Evolutionary conservation across 495 filamentous ascomycete genomes (phyloP).

Genomic region (Trichocladium antarcticum): DNA sequence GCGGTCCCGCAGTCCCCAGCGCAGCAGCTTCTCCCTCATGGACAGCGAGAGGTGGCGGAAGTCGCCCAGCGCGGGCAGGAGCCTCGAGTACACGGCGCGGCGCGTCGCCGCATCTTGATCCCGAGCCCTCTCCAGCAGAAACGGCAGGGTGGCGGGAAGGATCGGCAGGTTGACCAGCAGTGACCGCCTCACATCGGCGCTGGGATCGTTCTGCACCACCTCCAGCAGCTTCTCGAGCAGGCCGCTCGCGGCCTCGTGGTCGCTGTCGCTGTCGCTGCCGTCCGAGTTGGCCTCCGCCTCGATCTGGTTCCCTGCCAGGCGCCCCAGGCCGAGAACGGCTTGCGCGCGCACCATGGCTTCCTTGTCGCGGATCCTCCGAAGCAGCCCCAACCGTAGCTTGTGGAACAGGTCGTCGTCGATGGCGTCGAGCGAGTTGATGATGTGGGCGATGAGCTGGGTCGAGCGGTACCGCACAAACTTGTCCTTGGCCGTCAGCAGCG

Average conservation of each 20-base stretch:
- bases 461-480: conserved; percentile 84
- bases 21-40: conserved; percentile 89
- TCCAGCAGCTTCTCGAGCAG: conserved; percentile 77
- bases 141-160: conserved; percentile 69
- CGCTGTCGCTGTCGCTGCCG: conserved; percentile 50
- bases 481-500: conserved; percentile 69
- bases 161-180: conserved; percentile 84
- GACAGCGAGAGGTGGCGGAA: conserved; percentile 92
- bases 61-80: conserved; percentile 84
- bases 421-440: conserved; percentile 80
- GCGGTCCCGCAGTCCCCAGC: conserved; percentile 89
- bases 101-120: conserved; percentile 77
- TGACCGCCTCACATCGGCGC: conserved; percentile 80
- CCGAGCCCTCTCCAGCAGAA: conserved; percentile 79
- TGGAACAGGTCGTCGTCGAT: conserved; percentile 85
- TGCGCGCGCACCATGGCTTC: conserved; percentile 85
- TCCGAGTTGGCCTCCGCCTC: conserved; percentile 63
- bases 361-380: conserved; percentile 84
- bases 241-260: conserved; percentile 45
- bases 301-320: conserved; percentile 68
- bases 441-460: conserved; percentile 75
- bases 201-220: conserved; percentile 86
- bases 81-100: conserved; percentile 72
- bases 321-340: conserved; percentile 79
- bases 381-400: conserved; percentile 58